Base-by-base conservation (phyloP, 164 flowering plant species). In the Dillenia turbinata region DNA sequence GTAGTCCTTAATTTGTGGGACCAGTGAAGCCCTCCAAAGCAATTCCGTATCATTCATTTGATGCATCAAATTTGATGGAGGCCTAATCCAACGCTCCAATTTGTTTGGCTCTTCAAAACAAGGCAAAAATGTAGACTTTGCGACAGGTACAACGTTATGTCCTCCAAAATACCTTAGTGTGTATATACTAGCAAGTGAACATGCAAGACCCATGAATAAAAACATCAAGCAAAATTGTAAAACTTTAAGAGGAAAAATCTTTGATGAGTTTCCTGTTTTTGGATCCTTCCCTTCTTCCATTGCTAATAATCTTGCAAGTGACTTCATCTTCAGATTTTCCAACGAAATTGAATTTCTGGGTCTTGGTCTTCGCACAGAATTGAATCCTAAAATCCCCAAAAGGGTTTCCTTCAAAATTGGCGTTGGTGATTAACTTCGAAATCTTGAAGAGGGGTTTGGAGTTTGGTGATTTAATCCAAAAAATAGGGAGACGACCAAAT, bases 21-120 rank as follows among this genome's bases (percentile, higher is more conserved):
- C 81, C 40, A 89, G 73, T 0, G 97, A 77, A 0, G 96, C 97
- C 44, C 94, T 66, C 98, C 98, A 93, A 10, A 89, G 71, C 56
- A 93, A 73, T 80, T 93, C 88, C 13, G 71, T 58, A 44, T 93
- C 98, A 60, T 66, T 85, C 98, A 93, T 88, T 19, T 52, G 19
- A 57, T 93, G 98, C 81, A 80, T 62, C 75, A 86, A 65, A 57
- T 60, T 79, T 1, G 77, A 62, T 4, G 92, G 89, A 59, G 96
- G 88, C 75, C 64, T 83, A 69, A 87, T 82, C 87, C 81, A 89
- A 11, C 73, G 72, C 1, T 74, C 78, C 47, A 93, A 62, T 60
- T 49, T 66, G 24, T 9, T 44, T 0, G 77, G 63, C 61, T 79
- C 89, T 63, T 81, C 80, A 45, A 66, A 10, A 65, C 86, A 85